A percentile compares a stretch with the other conserved stretches of the same genome.
Conservation (phyloP, 495 filamentous ascomycete genomes). For the Gamarada debralockiae region DNA sequence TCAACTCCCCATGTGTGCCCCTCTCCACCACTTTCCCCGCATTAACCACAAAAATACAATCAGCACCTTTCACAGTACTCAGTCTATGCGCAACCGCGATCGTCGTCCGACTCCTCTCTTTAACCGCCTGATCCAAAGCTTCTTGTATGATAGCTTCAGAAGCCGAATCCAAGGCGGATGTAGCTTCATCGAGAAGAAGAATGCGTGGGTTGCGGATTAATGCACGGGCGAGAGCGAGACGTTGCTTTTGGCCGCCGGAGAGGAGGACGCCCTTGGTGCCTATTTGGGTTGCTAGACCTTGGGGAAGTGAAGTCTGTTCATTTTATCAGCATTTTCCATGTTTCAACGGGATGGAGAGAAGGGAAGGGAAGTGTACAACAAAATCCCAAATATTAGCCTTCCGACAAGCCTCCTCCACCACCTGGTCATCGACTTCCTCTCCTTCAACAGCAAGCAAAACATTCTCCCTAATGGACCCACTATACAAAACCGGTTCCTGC, state of each 20-base stretch:
- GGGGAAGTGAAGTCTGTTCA: constrained; percentile 51
- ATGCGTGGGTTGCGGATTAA: constrained; percentile 67
- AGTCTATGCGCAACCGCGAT: neutral
- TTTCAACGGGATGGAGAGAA: neutral
- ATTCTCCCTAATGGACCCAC: constrained; percentile 50
- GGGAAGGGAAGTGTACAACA: constrained; percentile 36
- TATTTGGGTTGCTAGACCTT: constrained; percentile 48
- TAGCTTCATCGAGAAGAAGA: constrained; percentile 76
- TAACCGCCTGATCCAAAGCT: constrained; percentile 58
- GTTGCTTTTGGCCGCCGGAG: constrained; percentile 74
- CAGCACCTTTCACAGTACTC: neutral
- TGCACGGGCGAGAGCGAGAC: constrained; percentile 71
- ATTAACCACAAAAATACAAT: neutral
- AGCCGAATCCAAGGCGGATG: constrained; percentile 67
- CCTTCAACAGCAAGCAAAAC: constrained; percentile 57
- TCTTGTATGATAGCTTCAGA: constrained; percentile 67
- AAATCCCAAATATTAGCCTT: constrained; percentile 33
- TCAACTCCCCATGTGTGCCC: neutral
- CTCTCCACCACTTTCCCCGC: neutral
- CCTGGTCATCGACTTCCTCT: constrained; percentile 58
- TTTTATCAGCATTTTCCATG: too few species aligned
- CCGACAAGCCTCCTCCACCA: constrained; percentile 1
- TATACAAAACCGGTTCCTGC: constrained; percentile 74
- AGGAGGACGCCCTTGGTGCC: constrained; percentile 62
- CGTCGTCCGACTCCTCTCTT: constrained; percentile 60